Base-by-base conservation (phyloP, 257 asterid genomes). In the Mitragyna speciosa region DNA sequence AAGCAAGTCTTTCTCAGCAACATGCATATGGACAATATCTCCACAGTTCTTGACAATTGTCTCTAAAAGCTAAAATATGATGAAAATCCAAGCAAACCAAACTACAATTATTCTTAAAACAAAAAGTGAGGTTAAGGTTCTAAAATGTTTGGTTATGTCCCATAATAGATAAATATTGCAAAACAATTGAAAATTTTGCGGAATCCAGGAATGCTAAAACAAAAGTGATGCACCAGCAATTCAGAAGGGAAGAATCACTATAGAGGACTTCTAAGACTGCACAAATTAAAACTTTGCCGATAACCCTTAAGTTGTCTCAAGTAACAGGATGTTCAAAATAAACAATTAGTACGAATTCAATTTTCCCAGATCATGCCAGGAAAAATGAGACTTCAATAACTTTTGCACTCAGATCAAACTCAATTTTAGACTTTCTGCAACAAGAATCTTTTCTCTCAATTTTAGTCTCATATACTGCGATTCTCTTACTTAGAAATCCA, bases 31-130 rank as follows among this genome's bases (percentile, higher is more conserved):
- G 81, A 88, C 89, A 80, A 80, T 76, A 73, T 88, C 89, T 61
- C 91, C 91, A 69, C 91, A 88, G 61, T 88, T 88, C 82, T 88
- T 88, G 70, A 88, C 88, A 78, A 85, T 72, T 52, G 91, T 88
- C 85, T 88, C 91, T 82, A 88, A 75, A n/a, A 88, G 82, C 91
- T 88, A 73, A 73, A 79, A 82, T 75, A 76, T 30, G 17, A 61
- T 59, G 33, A 70, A 69, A 70, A 70, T 54, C 51, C 65, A 79
- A 82, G 49, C 36, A 47, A 64, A 78, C 58, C 36, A 72, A 20
- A 65, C 45, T 31, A 65, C 41, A 56, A 52, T 70, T 79, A 59
- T 61, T 65, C 12, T 17, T 59, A 70, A 10, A 33, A 36, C 20
- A 19, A n/a, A 56, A 49, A 48, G 31, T 22, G 49, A 74, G 36